Conservation (phyloP, 345 rosid genomes). For the Populus alba region DNA sequence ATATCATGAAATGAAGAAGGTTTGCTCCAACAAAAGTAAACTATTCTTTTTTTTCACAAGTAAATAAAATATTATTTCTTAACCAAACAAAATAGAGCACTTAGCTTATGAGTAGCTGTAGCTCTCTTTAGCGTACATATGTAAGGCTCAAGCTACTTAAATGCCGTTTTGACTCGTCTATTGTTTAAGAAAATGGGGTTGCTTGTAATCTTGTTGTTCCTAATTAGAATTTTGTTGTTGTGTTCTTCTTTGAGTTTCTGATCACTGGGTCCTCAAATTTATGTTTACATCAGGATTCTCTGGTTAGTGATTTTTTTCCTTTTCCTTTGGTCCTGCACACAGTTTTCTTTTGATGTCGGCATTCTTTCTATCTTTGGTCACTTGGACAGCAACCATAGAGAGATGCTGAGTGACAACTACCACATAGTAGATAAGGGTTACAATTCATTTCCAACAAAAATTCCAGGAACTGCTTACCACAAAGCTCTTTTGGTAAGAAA, state of each 20-base stretch:
- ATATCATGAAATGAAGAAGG: slow-evolving; percentile 48
- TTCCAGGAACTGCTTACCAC: slow-evolving; percentile 33
- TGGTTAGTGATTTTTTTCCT: background rate
- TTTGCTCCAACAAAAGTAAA: slow-evolving; percentile 5
- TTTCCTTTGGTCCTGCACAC: background rate
- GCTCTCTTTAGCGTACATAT: background rate
- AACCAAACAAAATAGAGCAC: background rate
- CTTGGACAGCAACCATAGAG: slow-evolving; percentile 31
- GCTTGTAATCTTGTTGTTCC: background rate
- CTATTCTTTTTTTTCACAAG: background rate
- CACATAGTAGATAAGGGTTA: slow-evolving; percentile 28
- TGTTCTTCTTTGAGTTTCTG: background rate
- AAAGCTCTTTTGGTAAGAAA: slow-evolving; percentile 23
- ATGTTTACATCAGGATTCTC: background rate
- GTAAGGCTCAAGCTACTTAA: background rate
- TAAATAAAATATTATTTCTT: background rate
- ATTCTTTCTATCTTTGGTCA: slow-evolving; percentile 43
- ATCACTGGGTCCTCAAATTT: background rate
- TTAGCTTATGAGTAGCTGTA: background rate
- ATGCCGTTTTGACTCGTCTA: background rate
- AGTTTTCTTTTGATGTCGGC: slow-evolving; percentile 45
- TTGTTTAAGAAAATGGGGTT: background rate
- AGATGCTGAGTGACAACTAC: slow-evolving; percentile 31
- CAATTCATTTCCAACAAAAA: slow-evolving; percentile 28
- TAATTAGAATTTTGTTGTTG: background rate